Conservation (phyloP, 306 rosid species). For the Cucurbita moschata region DNA sequence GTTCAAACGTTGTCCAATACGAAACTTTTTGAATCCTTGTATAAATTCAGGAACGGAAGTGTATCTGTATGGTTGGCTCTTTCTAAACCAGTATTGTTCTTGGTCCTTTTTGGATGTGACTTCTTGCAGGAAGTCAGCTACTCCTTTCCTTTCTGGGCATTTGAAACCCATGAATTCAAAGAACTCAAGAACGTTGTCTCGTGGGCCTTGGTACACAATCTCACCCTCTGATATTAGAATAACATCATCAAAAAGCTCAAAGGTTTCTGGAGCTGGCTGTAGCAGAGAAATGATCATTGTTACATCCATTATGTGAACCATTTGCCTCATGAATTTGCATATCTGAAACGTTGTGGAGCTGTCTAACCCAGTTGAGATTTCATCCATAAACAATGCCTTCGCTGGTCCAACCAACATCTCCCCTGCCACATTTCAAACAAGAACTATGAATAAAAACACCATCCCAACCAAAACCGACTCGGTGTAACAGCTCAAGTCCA, state of each 20-base stretch:
- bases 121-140: conserved; percentile 65
- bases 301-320: conserved; percentile 49
- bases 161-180: conserved; percentile 48
- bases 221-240: conserved; percentile 62
- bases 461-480: neutral
- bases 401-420: conserved; percentile 77
- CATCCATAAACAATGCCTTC: conserved; percentile 63
- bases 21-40: conserved; percentile 19
- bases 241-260: conserved; percentile 52
- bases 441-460: neutral
- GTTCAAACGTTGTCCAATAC: conserved; percentile 22
- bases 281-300: conserved; percentile 60
- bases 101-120: conserved; percentile 74
- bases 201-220: conserved; percentile 63
- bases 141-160: conserved; percentile 68
- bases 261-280: conserved; percentile 73
- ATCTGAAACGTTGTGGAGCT: conserved; percentile 68
- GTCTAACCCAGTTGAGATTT: conserved; percentile 68
- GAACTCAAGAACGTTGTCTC: conserved; percentile 34
- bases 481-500: too few relatives aligned
- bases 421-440: conserved; percentile 24
- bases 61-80: conserved; percentile 37
- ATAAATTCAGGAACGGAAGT: conserved; percentile 33
- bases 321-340: conserved; percentile 43
- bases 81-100: conserved; percentile 54